Base-by-base conservation (phyloP, 2,329 filamentous ascomycete species). In the Colletotrichum sp. region DNA sequence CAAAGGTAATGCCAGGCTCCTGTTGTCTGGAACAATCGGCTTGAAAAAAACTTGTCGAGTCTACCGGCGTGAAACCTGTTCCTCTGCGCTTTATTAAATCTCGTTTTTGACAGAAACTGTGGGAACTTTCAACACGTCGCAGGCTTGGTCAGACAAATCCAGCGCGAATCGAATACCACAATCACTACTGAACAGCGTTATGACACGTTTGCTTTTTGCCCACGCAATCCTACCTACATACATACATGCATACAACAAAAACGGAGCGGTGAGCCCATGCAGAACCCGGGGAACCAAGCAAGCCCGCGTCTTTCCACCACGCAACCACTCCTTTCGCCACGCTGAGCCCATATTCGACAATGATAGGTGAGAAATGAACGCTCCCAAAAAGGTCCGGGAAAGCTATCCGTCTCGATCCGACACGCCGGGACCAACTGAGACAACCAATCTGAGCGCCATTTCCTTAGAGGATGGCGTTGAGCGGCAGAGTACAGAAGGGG, bases 351-450 rank as follows among this genome's bases (percentile, higher is more conserved):
- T 21, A 13, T 24, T 43, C 7, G 15, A 30, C 13, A 24, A 16
- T 73, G 70, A 73, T 65, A 73, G 70, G 70, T n/a, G 70, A 73
- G 15, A 13, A 16, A 24, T 18, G 56, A 32, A 60, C 26, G n/a
- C 16, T 10, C 18, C 18, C 34, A 21, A 65, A 38, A 36, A n/a
- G 34, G 24, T 13, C 56, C 70, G 62, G 64, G 70, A 43, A 62
- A 18, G 28, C 8, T 24, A 66, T 60, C 73, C 73, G 73, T 48
- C 48, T 56, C 24, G 48, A 64, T 38, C 70, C 73, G 70, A 73
- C 58, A 34, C 55, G 73, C 58, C 43, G 73, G 73, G 58, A 68
- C 34, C 18, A 34, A 36, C 34, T 36, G 52, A 70, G 70, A 69
- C 43, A 52, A 28, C 24, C 55, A 10, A 15, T 21, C 24, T 36